Evolutionary conservation across 495 filamentous ascomycete species (phyloP).

Genomic region (Podospora fimiseda): DNA sequence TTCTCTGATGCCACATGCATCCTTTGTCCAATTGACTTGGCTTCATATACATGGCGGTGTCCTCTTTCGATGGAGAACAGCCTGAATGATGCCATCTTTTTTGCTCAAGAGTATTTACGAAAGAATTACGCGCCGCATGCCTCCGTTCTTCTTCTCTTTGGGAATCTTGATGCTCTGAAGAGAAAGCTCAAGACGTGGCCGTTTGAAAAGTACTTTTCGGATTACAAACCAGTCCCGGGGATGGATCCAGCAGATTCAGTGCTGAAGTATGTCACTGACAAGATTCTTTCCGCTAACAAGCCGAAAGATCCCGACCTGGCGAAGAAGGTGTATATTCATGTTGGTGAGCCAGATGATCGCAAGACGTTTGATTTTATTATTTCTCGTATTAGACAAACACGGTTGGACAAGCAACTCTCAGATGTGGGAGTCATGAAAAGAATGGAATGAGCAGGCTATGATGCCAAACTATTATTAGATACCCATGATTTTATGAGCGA

Average conservation of each 20-base stretch:
- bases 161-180: neutral
- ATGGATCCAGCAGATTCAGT: neutral
- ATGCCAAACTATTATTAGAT: too few species aligned
- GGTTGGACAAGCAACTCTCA: neutral
- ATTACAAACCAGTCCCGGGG: neutral
- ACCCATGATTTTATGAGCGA: too few species aligned
- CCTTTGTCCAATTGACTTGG: neutral
- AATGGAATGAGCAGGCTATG: too few species aligned
- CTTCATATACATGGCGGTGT: neutral
- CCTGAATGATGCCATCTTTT: neutral
- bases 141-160: neutral
- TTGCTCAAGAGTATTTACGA: neutral
- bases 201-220: neutral
- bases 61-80: neutral
- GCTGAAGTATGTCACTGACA: neutral
- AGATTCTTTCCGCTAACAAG: neutral
- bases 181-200: neutral
- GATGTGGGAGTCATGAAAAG: neutral
- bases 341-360: neutral
- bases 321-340: neutral
- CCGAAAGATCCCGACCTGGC: neutral
- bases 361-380: neutral
- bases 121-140: neutral
- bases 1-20: neutral
- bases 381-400: neutral